Percentiles rank a stretch among this genome's conserved stretches.
Conservation (phyloP, 2,329 filamentous ascomycete genomes). For the Ascochyta fabae region DNA sequence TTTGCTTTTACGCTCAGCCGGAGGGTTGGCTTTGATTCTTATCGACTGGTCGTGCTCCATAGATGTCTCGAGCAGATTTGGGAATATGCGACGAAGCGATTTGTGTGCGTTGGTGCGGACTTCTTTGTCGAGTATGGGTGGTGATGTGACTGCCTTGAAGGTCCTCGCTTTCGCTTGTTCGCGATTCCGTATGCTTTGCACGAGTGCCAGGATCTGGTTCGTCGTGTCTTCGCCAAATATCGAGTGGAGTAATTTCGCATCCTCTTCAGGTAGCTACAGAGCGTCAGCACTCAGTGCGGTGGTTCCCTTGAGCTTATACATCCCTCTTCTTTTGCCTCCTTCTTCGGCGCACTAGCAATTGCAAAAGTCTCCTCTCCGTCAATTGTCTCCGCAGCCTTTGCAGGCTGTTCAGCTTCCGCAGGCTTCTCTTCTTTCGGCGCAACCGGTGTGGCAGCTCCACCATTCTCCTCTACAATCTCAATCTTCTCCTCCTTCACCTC, state of each 20-base stretch:
- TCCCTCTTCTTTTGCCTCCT: slow-evolving; percentile 23
- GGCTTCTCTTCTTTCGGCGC: slow-evolving; percentile 22
- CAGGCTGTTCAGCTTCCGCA: slow-evolving; percentile 26
- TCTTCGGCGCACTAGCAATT: slow-evolving; percentile 24
- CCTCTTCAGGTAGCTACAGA: slow-evolving; percentile 46
- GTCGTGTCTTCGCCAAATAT: slow-evolving; percentile 62
- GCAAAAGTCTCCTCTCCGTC: slow-evolving; percentile 30
- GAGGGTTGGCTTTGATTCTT: slow-evolving; percentile 59
- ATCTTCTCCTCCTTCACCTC: slow-evolving; percentile 21
- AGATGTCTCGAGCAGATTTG: slow-evolving; percentile 75
- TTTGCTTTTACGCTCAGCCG: slow-evolving; percentile 46
- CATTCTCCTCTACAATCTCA: slow-evolving; percentile 27
- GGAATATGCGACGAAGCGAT: slow-evolving; percentile 77
- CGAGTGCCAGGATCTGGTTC: slow-evolving; percentile 61
- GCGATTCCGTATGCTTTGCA: slow-evolving; percentile 60
- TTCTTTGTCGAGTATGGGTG: slow-evolving; percentile 65
- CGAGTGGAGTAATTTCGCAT: slow-evolving; percentile 46
- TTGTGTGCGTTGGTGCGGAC: slow-evolving; percentile 69
- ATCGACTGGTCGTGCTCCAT: slow-evolving; percentile 75
- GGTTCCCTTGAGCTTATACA: not conserved
- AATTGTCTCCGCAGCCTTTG: not conserved
- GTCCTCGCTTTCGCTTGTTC: slow-evolving; percentile 63
- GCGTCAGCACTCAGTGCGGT: slow-evolving; percentile 1
- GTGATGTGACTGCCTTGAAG: slow-evolving; percentile 61
- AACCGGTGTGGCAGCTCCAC: slow-evolving; percentile 22